Evolutionary conservation across 805 yeast species (phyloP).

Genomic region (Priceomyces carsonii): DNA sequence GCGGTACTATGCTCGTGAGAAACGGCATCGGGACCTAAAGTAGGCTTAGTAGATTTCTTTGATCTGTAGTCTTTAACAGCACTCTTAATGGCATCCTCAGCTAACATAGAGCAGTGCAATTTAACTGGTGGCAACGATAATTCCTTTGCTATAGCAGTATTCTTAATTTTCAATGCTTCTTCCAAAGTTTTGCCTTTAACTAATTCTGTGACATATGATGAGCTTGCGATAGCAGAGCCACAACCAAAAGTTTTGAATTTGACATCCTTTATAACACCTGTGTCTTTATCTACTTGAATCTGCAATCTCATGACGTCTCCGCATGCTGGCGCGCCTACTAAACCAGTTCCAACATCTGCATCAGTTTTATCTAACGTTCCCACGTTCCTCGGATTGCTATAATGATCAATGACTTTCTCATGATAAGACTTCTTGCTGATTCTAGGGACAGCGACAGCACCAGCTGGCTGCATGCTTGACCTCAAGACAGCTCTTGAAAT

Average conservation of each 20-base stretch:
- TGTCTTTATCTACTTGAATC: constrained; percentile 85
- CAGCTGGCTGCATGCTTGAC: constrained; percentile 7
- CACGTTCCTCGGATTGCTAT: constrained; percentile 94
- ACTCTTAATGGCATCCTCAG: constrained; percentile 97
- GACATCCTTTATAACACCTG: constrained; percentile 92
- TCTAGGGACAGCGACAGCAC: constrained; percentile 9
- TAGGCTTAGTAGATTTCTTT: constrained; percentile 64
- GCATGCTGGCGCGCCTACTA: constrained; percentile 99
- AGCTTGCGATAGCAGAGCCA: constrained; percentile 96
- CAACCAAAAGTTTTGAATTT: constrained; percentile 99
- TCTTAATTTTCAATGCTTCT: constrained; percentile 90
- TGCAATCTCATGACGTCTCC: constrained; percentile 99
- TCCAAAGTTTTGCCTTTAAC: constrained; percentile 94
- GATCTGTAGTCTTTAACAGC: constrained; percentile 94
- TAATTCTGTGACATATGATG: constrained; percentile 91
- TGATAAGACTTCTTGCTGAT: constrained; percentile 56
- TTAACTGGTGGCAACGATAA: constrained; percentile 95
- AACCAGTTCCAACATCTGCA: constrained; percentile 87
- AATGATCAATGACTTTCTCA: constrained; percentile 93
- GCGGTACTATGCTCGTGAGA: constrained; percentile 16
- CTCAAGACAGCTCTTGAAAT: constrained; percentile 2
- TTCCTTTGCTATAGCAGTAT: constrained; percentile 93
- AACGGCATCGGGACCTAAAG: constrained; percentile 62
- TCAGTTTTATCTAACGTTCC: constrained; percentile 84
- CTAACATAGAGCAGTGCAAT: constrained; percentile 96